Base-by-base conservation (phyloP, 2,329 filamentous ascomycete species). In the Verticillium zaregamsianum region DNA sequence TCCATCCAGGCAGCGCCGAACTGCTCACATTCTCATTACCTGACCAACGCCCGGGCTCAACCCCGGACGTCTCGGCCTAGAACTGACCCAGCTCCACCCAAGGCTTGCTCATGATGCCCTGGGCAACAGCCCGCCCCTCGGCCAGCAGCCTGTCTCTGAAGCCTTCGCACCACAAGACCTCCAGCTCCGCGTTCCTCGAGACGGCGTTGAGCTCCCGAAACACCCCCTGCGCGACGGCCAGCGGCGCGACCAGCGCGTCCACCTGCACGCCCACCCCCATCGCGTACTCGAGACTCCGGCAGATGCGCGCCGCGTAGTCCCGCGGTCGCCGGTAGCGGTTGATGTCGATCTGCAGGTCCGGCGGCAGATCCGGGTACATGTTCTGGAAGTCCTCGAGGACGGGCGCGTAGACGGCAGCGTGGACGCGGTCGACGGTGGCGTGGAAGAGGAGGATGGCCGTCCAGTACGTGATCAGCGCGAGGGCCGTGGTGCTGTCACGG, bases 391-490 rank as follows among this genome's bases (percentile, higher is more conserved):
- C 71, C 59, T 79, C 77, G 12, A 79, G 65, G 20, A 78, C 76
- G 0, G 79, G 76, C 62, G 82, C 74, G 63, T 77, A 78, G 55
- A 82, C 74, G 61, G 72, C 70, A 31, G 74, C 71, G 62, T 84
- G 75, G 17, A 86, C 70, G 17, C 68, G 67, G 62, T 79, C 77
- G 49, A 85, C 76, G 66, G 39, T 77, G 81, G 11, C 77, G 79
- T 81, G 79, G 56, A 86, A 77, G 14, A 80, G 65, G 32, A 85
- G 73, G 55, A 82, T 77, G 1, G 78, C 70, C 63, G 81, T 77
- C 83, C 83, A 86, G 69, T 84, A 85, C 67, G 82, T 81, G 14
- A 84, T 69, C 64, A 85, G 79, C 55, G 76, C 75, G 35, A 84
- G 65, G 0, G 82, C 80, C 0, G 79, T 76, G 14, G 74, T 66